Conservation (phyloP, 768 basidiomycete species). For the Trametes cingulata region DNA sequence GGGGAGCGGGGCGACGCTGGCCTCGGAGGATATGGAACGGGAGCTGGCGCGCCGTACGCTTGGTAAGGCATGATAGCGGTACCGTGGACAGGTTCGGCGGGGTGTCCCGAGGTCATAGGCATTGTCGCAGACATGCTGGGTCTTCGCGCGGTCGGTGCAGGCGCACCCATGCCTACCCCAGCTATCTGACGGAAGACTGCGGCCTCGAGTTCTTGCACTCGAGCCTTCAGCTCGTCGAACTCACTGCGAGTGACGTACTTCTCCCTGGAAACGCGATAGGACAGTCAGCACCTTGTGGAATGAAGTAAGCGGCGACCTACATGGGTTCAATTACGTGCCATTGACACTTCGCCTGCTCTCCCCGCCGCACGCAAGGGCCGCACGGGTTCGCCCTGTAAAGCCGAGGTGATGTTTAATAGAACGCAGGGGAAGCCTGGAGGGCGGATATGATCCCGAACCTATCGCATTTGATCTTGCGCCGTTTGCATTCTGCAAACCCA, state of each 20-base stretch:
- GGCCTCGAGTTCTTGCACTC: constrained; percentile 61
- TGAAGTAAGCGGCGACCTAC: constrained; percentile 45
- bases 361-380: constrained; percentile 75
- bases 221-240: constrained; percentile 71
- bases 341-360: constrained; percentile 78
- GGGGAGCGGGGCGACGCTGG: constrained; percentile 22
- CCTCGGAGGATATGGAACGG: constrained; percentile 10
- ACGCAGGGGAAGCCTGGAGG: constrained; percentile 11
- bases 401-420: constrained; percentile 30
- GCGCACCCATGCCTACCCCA: constrained; percentile 23
- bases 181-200: constrained; percentile 46
- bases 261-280: constrained; percentile 47
- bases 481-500: constrained; percentile 66
- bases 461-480: constrained; percentile 88
- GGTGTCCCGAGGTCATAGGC: constrained; percentile 24
- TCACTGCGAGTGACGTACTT: constrained; percentile 80
- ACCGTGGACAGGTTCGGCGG: constrained; percentile 26
- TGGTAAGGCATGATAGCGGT: constrained; percentile 29
- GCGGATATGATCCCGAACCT: constrained; percentile 48
- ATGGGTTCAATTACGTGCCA: constrained; percentile 83
- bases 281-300: constrained; percentile 14
- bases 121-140: constrained; percentile 21
- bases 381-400: constrained; percentile 70
- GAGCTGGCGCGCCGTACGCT: constrained; percentile 12
- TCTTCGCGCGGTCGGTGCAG: constrained; percentile 25